Conservation (phyloP, 257 asterid genomes). For the Solanum appendiculatum region DNA sequence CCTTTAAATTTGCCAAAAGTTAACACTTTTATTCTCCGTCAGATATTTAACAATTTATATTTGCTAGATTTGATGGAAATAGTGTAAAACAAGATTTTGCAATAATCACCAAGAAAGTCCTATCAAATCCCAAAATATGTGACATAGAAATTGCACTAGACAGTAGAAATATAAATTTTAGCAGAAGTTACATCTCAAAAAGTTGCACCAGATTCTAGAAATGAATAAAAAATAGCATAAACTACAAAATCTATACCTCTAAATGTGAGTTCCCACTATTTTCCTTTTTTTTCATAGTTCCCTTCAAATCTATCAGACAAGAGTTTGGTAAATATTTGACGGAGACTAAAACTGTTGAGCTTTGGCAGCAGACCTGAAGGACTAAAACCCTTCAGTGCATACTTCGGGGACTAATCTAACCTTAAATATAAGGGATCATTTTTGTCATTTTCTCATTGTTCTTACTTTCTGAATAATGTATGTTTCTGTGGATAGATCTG, state of each 20-base stretch:
- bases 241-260: background rate
- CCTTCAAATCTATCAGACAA: background rate
- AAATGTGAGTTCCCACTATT: background rate
- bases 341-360: background rate
- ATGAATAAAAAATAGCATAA: background rate
- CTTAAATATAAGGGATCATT: background rate
- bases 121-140: background rate
- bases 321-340: background rate
- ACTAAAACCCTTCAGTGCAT: background rate
- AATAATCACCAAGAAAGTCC: background rate
- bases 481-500: slow-evolving; percentile 32
- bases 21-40: background rate
- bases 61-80: background rate
- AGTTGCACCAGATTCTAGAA: background rate
- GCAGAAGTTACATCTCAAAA: background rate
- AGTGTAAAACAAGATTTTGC: background rate
- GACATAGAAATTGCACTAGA: background rate
- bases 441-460: background rate
- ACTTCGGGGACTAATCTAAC: background rate
- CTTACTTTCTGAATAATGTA: background rate
- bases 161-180: background rate
- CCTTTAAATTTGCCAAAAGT: background rate
- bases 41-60: background rate
- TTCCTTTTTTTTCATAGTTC: background rate
- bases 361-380: background rate